Percentiles rank a stretch among this genome's conserved stretches.
phyloP scores from a whole-genome alignment of 768 basidiomycete species.

The Collybia mongolica region DNA sequence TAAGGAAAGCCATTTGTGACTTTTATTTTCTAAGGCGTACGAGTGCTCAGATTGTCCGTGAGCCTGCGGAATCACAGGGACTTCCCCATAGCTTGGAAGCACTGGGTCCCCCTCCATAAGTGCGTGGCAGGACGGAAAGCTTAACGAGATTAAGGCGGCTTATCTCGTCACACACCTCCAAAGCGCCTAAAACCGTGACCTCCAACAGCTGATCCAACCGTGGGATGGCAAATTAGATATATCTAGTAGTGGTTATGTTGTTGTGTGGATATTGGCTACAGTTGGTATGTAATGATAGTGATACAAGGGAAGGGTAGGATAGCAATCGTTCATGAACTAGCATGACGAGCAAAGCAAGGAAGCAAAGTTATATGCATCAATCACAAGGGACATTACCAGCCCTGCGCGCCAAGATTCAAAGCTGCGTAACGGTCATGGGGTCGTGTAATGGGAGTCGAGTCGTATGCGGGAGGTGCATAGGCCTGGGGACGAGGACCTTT shows the following conservation, averaged over 20 bases:
- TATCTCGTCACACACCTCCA: no score
- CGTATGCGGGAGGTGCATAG: constrained; percentile 52
- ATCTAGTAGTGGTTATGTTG: constrained; percentile 5
- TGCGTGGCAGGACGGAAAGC: no score
- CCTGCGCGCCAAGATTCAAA: constrained; percentile 9
- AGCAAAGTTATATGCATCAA: not conserved
- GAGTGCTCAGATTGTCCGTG: constrained; percentile 25
- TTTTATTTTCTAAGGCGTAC: constrained; percentile 43
- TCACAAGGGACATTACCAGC: constrained; percentile 12
- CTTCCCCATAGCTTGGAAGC: constrained; percentile 18
- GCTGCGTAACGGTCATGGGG: constrained; percentile 26
- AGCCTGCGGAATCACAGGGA: not conserved
- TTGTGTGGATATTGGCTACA: not conserved
- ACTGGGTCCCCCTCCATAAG: constrained; percentile 10
- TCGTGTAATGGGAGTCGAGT: constrained; percentile 23
- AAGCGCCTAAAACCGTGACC: constrained; percentile 1
- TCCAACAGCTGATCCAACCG: no score
- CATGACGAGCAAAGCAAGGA: constrained; percentile 13
- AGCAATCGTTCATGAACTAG: constrained; percentile 14
- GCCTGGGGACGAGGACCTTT: constrained; percentile 48
- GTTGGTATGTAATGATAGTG: constrained; percentile 6
- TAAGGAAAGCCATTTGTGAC: constrained; percentile 48
- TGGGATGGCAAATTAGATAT: not conserved
- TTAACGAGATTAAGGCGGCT: no score
- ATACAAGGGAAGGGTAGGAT: constrained; percentile 7